Base-by-base conservation (phyloP, 2,329 filamentous ascomycete genomes). In the Paradendryphiella salina region DNA sequence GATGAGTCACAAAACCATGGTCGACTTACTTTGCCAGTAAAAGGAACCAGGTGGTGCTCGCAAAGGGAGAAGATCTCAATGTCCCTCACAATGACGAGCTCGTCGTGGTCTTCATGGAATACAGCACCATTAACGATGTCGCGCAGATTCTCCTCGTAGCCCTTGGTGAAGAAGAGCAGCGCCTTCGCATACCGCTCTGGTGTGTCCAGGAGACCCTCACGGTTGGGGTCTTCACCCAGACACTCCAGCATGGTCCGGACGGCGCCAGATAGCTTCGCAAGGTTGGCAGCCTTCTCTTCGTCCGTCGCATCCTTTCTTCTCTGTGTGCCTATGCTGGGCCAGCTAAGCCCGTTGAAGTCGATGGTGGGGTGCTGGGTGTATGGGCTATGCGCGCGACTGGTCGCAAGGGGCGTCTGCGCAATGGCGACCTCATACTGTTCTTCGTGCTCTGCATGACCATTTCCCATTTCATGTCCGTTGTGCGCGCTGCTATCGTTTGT, bases 31-130 rank as follows among this genome's bases (percentile, higher is more conserved):
- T 96, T 97, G 66, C 94, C 94, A 3, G 84, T 93, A 67, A 99
- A 99, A 0, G 94, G 94, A 6, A 99, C 93, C 71, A 99, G 82
- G 71, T 99, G 94, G 73, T 99, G 94, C 77, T 99, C 94, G 79
- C 94, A 99, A 35, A 97, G 79, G 58, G 88, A 93, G 74, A 91
- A 96, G 10, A 97, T 84, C 71, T 96, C 92, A 66, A 99, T 97
- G 68, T 97, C 92, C 77, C 96, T 96, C 52, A 99, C 90, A 66
- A 97, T 96, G 23, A 99, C 92, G 77, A 99, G 83, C 75, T 99
- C 94, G 67, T 96, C 94, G 70, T 97, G 93, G 56, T 93, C 90
- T 73, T 97, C 94, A 66, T 96, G 88, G 76, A 99, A 99, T 46
- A 97, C 89, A 14, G 94, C 94, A 48, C 87, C 84, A 72, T 97